Percentiles rank a stretch among this genome's conserved stretches.
phyloP scores from a whole-genome alignment of 306 rosid genomes.

The Dryas drummondii region DNA sequence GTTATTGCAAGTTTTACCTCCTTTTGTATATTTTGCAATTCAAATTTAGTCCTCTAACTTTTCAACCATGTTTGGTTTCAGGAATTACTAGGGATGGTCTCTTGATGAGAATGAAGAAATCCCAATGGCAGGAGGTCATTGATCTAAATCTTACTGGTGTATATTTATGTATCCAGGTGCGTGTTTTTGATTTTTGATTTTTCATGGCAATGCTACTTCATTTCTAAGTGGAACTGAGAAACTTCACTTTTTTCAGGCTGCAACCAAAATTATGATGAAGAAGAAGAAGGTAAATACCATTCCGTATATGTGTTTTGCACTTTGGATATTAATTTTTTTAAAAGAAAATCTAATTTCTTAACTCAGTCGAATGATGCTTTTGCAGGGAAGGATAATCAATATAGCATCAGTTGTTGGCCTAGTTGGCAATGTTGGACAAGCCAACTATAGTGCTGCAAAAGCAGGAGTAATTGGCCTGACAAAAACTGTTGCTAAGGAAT shows the following conservation, averaged over 20 bases:
- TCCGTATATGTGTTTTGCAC: neutral
- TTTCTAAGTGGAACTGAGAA: constrained; percentile 26
- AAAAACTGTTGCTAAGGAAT: constrained; percentile 86
- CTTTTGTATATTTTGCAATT: neutral
- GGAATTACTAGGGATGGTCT: constrained; percentile 92
- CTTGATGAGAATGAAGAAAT: constrained; percentile 93
- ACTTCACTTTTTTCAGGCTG: constrained; percentile 58
- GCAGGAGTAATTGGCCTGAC: constrained; percentile 98
- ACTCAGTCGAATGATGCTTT: constrained; percentile 12
- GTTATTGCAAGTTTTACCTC: constrained; percentile 36
- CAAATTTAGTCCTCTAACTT: constrained; percentile 20
- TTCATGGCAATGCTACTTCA: constrained; percentile 14
- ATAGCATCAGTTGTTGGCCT: constrained; percentile 93
- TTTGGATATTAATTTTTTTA: neutral
- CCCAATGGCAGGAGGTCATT: constrained; percentile 94
- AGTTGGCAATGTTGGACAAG: constrained; percentile 92
- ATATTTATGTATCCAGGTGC: constrained; percentile 78
- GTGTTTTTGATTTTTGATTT: constrained; percentile 22
- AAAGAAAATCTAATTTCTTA: neutral
- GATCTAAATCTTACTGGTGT: constrained; percentile 97
- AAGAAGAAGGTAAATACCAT: constrained; percentile 68
- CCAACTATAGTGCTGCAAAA: constrained; percentile 97
- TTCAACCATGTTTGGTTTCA: constrained; percentile 39
- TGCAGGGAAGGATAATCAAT: constrained; percentile 95
- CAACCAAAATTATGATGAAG: constrained; percentile 92